Evolutionary conservation across 176 grass and related monocot species (phyloP).

Genomic region (Carex parvula): DNA sequence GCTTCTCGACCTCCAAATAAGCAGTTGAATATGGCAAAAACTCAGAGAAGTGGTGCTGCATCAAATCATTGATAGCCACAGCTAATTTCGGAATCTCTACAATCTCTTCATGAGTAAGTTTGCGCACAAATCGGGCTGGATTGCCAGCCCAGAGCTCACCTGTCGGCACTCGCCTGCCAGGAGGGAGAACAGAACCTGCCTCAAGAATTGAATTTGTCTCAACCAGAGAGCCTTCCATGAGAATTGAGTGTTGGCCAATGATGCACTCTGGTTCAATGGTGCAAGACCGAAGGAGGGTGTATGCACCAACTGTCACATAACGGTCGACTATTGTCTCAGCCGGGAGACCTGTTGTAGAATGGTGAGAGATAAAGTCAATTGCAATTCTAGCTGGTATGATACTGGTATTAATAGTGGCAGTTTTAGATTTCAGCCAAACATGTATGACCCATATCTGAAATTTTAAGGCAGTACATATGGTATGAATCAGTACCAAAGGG

Average conservation of each 20-base stretch:
- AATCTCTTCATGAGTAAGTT: conserved; percentile 86
- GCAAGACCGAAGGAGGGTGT: conserved; percentile 82
- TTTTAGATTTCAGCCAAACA: background rate
- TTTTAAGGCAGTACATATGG: background rate
- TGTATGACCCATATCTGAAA: background rate
- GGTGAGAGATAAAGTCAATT: background rate
- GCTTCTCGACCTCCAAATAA: conserved; percentile 95
- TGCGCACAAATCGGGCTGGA: conserved; percentile 75
- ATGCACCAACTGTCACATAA: conserved; percentile 86
- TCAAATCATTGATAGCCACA: conserved; percentile 88
- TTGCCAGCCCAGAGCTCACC: conserved; percentile 95
- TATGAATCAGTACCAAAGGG: background rate
- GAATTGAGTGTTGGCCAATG: conserved; percentile 85
- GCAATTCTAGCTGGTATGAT: background rate
- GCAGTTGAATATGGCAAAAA: conserved; percentile 88
- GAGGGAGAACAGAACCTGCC: conserved; percentile 80
- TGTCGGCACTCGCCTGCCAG: conserved; percentile 76
- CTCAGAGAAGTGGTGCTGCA: conserved; percentile 94
- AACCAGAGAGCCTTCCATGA: conserved; percentile 97
- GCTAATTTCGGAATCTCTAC: conserved; percentile 90
- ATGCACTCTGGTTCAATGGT: conserved; percentile 97
- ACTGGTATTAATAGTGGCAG: background rate
- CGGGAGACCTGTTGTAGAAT: conserved; percentile 62
- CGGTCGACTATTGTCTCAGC: conserved; percentile 89
- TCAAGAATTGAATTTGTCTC: conserved; percentile 97